Conservation (phyloP, 768 basidiomycete species). For the Pleurotus djamor region DNA sequence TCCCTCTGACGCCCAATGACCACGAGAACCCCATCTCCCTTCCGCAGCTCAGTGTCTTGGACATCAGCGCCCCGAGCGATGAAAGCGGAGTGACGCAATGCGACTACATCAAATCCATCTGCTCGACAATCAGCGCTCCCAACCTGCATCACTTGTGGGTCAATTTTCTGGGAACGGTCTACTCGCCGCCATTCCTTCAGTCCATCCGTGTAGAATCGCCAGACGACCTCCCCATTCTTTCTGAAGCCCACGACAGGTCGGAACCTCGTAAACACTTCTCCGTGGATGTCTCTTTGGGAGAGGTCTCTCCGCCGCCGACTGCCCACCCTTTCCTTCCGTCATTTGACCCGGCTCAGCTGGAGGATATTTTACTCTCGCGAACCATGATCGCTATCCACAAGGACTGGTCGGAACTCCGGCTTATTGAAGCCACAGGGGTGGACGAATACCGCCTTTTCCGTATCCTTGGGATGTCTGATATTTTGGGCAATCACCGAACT, state of each 20-base stretch:
- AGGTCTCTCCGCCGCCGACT: neutral
- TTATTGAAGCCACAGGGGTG: neutral
- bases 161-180: slow-evolving; percentile 1
- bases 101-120: slow-evolving; percentile 1
- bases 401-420: neutral
- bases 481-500: neutral
- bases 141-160: neutral
- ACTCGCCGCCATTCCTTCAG: neutral
- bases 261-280: neutral
- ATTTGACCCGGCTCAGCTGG: neutral
- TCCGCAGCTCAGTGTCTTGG: neutral
- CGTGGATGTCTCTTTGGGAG: neutral
- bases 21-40: neutral
- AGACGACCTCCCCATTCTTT: neutral
- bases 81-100: neutral
- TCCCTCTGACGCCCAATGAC: neutral
- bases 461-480: neutral
- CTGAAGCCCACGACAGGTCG: neutral
- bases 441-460: neutral
- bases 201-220: neutral
- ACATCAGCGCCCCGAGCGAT: neutral
- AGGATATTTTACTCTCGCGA: neutral
- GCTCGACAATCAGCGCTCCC: neutral
- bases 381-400: neutral
- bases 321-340: neutral